Percentiles rank a stretch among this genome's conserved stretches.
phyloP scores from a whole-genome alignment of 768 basidiomycete genomes.

The Psilocybe azurescens region DNA sequence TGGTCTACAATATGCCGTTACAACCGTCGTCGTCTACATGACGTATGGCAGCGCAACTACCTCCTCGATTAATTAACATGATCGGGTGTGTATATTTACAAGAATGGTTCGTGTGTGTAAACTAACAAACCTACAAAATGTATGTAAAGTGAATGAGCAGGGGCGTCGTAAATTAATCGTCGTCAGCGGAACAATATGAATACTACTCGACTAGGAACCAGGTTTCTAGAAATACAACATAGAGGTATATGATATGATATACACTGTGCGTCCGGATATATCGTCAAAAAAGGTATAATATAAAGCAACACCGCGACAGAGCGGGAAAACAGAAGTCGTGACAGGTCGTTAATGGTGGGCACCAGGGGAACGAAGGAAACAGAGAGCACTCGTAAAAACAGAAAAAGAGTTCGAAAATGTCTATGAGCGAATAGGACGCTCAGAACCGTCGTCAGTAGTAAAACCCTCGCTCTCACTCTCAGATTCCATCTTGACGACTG shows the following conservation, averaged over 20 bases:
- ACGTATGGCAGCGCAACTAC: constrained; percentile 11
- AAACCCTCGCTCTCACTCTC: constrained; percentile 76
- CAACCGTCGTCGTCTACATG: constrained; percentile 16
- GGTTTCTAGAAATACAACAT: constrained; percentile 43
- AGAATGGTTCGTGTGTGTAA: constrained; percentile 11
- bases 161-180: constrained; percentile 23
- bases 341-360: constrained; percentile 37
- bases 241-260: constrained; percentile 31
- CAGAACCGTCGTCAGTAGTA: constrained; percentile 51
- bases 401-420: constrained; percentile 19
- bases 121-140: constrained; percentile 10
- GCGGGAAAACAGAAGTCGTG: constrained; percentile 22
- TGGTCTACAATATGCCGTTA: constrained; percentile 62
- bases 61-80: constrained; percentile 8
- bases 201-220: constrained; percentile 14
- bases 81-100: constrained; percentile 16
- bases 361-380: constrained; percentile 11
- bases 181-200: constrained; percentile 22
- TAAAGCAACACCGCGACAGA: constrained; percentile 21
- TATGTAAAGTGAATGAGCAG: constrained; percentile 13
- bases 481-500: constrained; percentile 64
- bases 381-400: constrained; percentile 15
- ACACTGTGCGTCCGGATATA: constrained; percentile 22
- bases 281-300: constrained; percentile 34
- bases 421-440: constrained; percentile 33